Percentiles rank a stretch among this genome's conserved stretches.
Evolutionary conservation across 192 early-diverging fungal genomes (phyloP).

Genomic region (Rhizophagus prolifer): DNA sequence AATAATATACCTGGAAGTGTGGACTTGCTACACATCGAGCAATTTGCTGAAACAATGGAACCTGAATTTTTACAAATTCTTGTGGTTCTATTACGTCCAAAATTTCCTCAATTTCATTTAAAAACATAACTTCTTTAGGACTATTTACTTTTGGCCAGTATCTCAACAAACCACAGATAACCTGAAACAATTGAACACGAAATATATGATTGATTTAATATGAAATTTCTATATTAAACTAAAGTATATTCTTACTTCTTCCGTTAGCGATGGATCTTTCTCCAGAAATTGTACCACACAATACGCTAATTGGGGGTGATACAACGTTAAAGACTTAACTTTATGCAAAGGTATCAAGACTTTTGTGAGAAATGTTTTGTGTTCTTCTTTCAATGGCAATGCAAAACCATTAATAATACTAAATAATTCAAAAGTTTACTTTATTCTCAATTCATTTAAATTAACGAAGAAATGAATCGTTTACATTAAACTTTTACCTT

Average conservation of each 20-base stretch:
- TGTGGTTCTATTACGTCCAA: slow-evolving; percentile 91
- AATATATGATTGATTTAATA: background rate
- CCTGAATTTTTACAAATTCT: slow-evolving; percentile 88
- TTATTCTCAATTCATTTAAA: background rate
- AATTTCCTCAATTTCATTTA: slow-evolving; percentile 97
- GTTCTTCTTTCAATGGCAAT: slow-evolving; percentile 97
- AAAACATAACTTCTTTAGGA: slow-evolving; percentile 99
- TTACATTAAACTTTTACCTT: slow-evolving; percentile 57
- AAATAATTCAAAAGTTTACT: background rate
- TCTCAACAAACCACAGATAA: slow-evolving; percentile 83
- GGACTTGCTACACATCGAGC: slow-evolving; percentile 91
- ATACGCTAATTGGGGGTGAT: slow-evolving; percentile 96
- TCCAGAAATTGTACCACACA: slow-evolving; percentile 99
- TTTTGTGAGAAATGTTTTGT: slow-evolving; percentile 91
- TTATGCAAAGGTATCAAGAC: slow-evolving; percentile 97
- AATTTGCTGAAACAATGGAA: slow-evolving; percentile 91
- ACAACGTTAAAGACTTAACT: slow-evolving; percentile 88
- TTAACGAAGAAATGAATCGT: background rate
- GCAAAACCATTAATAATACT: slow-evolving; percentile 99
- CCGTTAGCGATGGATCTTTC: slow-evolving; percentile 91
- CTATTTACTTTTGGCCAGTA: slow-evolving; percentile 99
- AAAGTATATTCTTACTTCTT: slow-evolving; percentile 58
- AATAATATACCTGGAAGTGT: slow-evolving; percentile 84
- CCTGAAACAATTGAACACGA: slow-evolving; percentile 40
- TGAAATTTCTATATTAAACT: background rate